Percentiles rank a stretch among this genome's conserved stretches.
Evolutionary conservation across 441 rosid genomes (phyloP).

Genomic region (Arabidopsis lyrata): DNA sequence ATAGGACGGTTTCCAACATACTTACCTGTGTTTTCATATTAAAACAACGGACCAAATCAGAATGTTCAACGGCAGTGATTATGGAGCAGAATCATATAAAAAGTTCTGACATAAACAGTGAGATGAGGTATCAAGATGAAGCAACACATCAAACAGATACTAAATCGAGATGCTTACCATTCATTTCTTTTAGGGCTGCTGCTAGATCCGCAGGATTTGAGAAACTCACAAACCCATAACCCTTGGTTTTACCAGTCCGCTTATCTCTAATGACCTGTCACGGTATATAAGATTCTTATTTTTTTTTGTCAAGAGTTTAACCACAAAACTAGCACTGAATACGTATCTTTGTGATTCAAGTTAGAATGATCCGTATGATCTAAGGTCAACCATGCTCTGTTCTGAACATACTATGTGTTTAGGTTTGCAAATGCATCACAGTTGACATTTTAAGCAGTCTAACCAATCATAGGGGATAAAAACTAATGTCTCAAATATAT

Average conservation of each 20-base stretch:
- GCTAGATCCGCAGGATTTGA: conserved; percentile 83
- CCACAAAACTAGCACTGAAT: conserved; percentile 4
- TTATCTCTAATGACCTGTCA: conserved; percentile 92
- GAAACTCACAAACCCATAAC: conserved; percentile 97
- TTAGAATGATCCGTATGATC: not conserved
- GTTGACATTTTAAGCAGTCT: not conserved
- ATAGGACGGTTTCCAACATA: conserved; percentile 97
- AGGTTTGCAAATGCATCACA: conserved; percentile 9
- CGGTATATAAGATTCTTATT: conserved; percentile 10
- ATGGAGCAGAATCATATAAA: conserved; percentile 18
- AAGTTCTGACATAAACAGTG: not conserved
- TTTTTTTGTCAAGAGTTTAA: not conserved
- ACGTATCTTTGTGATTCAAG: not conserved
- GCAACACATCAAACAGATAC: conserved; percentile 17
- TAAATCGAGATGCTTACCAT: conserved; percentile 55
- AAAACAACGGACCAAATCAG: conserved; percentile 2
- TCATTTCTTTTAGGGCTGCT: conserved; percentile 93
- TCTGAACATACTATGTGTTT: conserved; percentile 10
- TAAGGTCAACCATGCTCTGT: conserved; percentile 13
- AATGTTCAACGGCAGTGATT: conserved; percentile 7
- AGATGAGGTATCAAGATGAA: conserved; percentile 1
- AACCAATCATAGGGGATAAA: not conserved
- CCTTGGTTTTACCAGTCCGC: conserved; percentile 95
- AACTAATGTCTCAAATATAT: not conserved
- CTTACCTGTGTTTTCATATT: conserved; percentile 61